Percentiles rank a stretch among this genome's conserved stretches.
These are phyloP conservation scores for Chlamydomonas applanata DNA, from an alignment of 139 green algal species.

Conservation along the genomic window DNA sequence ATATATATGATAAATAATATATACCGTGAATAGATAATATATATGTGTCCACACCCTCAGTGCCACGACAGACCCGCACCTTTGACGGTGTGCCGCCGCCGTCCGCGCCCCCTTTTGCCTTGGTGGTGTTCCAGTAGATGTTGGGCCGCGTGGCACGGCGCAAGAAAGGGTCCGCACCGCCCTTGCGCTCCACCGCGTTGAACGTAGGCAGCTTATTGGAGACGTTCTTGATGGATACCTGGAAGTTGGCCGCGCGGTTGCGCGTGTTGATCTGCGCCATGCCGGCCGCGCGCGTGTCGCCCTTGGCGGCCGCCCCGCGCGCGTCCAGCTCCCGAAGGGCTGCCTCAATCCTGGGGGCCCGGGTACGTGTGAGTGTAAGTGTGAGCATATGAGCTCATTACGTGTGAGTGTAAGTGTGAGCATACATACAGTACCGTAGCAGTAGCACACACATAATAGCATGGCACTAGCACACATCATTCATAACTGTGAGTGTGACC, in stretches of 20 bases:
- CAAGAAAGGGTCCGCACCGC: constrained; percentile 17
- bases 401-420: too few relatives aligned
- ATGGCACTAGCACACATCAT: too few relatives aligned
- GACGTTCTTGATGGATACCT: constrained; percentile 18
- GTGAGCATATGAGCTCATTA: too few relatives aligned
- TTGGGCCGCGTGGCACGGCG: constrained; percentile 32
- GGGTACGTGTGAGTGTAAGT: too few relatives aligned
- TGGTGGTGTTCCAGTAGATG: constrained; percentile 44
- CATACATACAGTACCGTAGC: too few relatives aligned
- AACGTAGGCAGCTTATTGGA: constrained; percentile 10
- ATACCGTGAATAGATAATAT: too few relatives aligned
- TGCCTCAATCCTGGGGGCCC: constrained; percentile 27
- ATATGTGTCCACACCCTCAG: background rate
- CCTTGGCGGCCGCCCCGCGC: background rate
- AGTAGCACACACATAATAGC: too few relatives aligned
- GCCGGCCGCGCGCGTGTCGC: constrained; percentile 26
- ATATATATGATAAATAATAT: too few relatives aligned
- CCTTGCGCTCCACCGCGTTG: constrained; percentile 9
- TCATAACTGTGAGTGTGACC: too few relatives aligned
- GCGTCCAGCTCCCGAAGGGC: constrained; percentile 41
- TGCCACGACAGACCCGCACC: background rate
- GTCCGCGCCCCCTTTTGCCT: background rate
- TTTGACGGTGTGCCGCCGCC: background rate
- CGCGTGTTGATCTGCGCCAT: constrained; percentile 42
- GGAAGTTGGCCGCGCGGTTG: constrained; percentile 30